These are phyloP conservation scores for Teunomyces funiuensis DNA, from an alignment of 805 yeast genomes.

Conservation along the genomic window DNA sequence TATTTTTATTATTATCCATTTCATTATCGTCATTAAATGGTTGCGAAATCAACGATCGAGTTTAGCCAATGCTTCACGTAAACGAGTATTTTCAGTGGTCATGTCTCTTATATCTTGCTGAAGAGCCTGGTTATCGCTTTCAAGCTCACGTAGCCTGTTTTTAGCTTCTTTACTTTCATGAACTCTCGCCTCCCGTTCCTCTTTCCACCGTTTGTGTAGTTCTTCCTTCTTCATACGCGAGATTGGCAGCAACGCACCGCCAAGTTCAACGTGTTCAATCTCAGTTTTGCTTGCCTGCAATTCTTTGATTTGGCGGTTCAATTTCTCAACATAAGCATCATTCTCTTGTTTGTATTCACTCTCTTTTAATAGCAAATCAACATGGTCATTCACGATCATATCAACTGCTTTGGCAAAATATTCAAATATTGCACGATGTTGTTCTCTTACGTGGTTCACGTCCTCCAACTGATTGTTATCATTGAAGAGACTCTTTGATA, in stretches of 20 bases:
- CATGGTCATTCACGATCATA: slow-evolving; percentile 58
- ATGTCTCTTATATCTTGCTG: slow-evolving; percentile 1
- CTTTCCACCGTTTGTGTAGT: slow-evolving; percentile 62
- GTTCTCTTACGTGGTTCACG: slow-evolving; percentile 25
- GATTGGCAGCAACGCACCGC: slow-evolving; percentile 1
- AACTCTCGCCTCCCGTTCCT: slow-evolving; percentile 68
- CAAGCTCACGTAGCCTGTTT: slow-evolving; percentile 51
- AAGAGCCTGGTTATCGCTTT: slow-evolving; percentile 45
- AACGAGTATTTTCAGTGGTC: slow-evolving; percentile 1
- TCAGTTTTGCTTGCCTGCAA: slow-evolving; percentile 15
- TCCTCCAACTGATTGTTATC: slow-evolving; percentile 8
- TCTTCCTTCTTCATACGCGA: slow-evolving; percentile 39
- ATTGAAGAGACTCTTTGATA: slow-evolving; percentile 27
- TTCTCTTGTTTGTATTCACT: slow-evolving; percentile 22
- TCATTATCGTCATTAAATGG: slow-evolving; percentile 3
- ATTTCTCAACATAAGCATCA: slow-evolving; percentile 22
- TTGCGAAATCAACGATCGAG: slow-evolving; percentile 3
- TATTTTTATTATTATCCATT: neutral
- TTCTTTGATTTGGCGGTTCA: slow-evolving; percentile 27
- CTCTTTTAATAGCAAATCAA: slow-evolving; percentile 37
- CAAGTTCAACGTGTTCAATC: slow-evolving; percentile 9
- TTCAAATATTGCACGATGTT: slow-evolving; percentile 47
- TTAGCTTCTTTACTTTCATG: slow-evolving; percentile 60
- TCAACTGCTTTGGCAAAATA: slow-evolving; percentile 63
- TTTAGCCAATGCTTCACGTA: slow-evolving; percentile 1